Evolutionary conservation across 1,284 basidiomycete species (phyloP), one percentile per base, ranked within the genome.

Genomic region (Fomitopsis pinicola): DNA sequence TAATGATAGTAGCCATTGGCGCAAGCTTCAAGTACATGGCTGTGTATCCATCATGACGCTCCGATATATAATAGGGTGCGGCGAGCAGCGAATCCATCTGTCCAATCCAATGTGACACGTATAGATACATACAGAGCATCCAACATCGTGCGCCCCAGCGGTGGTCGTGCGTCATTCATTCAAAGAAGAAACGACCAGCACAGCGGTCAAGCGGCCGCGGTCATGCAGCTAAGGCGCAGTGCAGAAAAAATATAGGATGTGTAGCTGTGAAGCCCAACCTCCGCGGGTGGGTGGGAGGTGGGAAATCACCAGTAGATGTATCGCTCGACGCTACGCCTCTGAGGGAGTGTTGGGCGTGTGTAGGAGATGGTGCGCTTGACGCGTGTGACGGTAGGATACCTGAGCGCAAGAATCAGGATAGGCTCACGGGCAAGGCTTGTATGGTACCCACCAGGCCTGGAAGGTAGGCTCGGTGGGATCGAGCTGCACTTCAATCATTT

Each of bases 401-500:
- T 88, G 26, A 19, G 19, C 48, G 50, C 30, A 28, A 33, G 15
- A n/a, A 45, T 7, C 54, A 57, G 10, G 38, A 33, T 33, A 19
- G 36, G 19, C n/a, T 53, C 50, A 17, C 45, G 30, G n/a, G 30
- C 8, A 36, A n/a, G n/a, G 17, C 8, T 15, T 30, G 33, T 44
- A 46, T 9, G 59, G 58, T 26, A 74, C 77, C 63, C 68, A 88
- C 86, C 83, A 88, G 57, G 87, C 84, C 62, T 88, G 77, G 80
- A 87, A 89, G 62, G 89, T 71, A 61, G 88, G 84, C 36, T 79
- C 78, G 26, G 80, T 33, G 14, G 28, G 76, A 64, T 91, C 88
- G 59, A 92, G 82, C 71, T 90, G 90, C 42, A 93, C 87, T 70
- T 92, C 88, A 63, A 92, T 76, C 64, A 92, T 81, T 76, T 90